Base-by-base conservation (phyloP, 768 basidiomycete species). In the Tubosaeta sp. region DNA sequence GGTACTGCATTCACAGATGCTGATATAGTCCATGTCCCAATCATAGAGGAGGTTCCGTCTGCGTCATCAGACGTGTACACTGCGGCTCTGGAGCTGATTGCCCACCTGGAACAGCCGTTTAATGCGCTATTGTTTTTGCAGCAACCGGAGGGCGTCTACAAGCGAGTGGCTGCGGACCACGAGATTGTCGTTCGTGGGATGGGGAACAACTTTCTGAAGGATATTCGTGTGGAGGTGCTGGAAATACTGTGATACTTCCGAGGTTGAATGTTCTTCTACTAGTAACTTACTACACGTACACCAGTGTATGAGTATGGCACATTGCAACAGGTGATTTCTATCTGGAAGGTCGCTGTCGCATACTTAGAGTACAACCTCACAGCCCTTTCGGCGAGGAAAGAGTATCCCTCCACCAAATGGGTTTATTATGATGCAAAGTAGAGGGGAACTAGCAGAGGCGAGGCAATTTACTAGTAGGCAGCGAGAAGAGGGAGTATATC, bases 161-260 rank as follows among this genome's bases (percentile, higher is more conserved):
- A 22, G 29, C 52, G 50, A n/a, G 47, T 59, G 3, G 57, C 50
- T 6, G 39, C 52, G 4, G 57, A 59, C 17, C 9, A n/a, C 4
- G 47, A 49, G 13, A 55, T 59, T 16, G 8, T 35, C n/a, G 43
- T 55, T 31, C 46, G 31, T 6, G 35, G 43, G 29, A 42, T 29
- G 6, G 25, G 42, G 29, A 29, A 35, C 11, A n/a, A 26, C n/a
- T 16, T 33, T 34, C n/a, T 38, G 29, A 25, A 39, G 11, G 46
- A 47, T 8, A 13, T 58, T 7, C 19, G 22, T 13, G 38, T 46
- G 12, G 29, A 44, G 8, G 37, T 55, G 6, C 34, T 59, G 14
- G 52, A 54, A 22, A n/a, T 43, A 17, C 25, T 50, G 25, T 50
- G 27, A 50, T 49, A 8, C 29, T 29, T 29, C 29, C 4, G 9